phyloP scores from a whole-genome alignment of 495 filamentous ascomycete genomes.

The Talaromyces ruber region DNA sequence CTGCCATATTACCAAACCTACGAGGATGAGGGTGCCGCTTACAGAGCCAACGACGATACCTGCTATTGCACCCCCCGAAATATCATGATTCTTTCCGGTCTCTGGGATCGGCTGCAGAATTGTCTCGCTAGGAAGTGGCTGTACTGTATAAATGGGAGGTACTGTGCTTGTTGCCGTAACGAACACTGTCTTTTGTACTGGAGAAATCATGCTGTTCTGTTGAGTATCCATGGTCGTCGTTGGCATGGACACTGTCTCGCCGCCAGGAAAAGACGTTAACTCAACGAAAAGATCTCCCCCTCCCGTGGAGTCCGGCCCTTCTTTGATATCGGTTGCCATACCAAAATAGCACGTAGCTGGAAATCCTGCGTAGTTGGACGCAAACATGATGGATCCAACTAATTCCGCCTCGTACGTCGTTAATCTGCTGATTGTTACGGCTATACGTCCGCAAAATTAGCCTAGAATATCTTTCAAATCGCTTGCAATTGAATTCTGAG shows the following conservation, averaged over 20 bases:
- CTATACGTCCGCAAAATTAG: too few species aligned
- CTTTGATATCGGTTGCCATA: neutral
- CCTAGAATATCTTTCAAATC: too few species aligned
- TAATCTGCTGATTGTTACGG: too few species aligned
- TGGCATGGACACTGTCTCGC: neutral
- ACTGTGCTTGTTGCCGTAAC: neutral
- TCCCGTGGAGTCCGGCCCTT: too few species aligned
- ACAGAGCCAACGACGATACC: neutral
- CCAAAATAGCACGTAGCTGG: neutral
- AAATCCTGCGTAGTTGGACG: too few species aligned
- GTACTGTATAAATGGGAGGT: neutral
- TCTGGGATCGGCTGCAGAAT: neutral
- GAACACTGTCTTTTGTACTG: neutral
- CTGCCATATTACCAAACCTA: neutral
- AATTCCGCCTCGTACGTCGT: too few species aligned
- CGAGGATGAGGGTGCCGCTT: neutral
- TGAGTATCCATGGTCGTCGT: neutral
- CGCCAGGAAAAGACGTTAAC: neutral
- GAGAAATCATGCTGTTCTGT: neutral
- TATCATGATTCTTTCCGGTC: neutral
- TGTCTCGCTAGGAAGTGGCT: neutral
- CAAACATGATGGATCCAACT: too few species aligned
- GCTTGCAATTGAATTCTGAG: too few species aligned
- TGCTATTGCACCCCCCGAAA: neutral
- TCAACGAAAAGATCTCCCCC: neutral